phyloP scores from a whole-genome alignment of 1,284 basidiomycete genomes.

The Mrakiaceae sp. region DNA sequence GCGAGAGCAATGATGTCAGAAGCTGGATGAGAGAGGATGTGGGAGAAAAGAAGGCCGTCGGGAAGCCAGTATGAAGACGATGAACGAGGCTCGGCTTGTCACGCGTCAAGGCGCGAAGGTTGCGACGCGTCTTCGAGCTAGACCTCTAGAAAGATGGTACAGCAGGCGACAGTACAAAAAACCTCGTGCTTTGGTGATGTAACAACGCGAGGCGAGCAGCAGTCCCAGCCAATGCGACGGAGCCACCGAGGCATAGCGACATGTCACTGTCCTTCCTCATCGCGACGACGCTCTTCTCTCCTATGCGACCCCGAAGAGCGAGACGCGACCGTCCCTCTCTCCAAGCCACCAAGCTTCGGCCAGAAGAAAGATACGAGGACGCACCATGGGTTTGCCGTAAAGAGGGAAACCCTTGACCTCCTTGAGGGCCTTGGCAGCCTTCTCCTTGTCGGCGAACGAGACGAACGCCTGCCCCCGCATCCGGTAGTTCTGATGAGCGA shows the following conservation, averaged over 20 bases:
- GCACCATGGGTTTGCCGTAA: slow-evolving; percentile 91
- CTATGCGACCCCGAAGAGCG: not conserved
- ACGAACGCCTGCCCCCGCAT: slow-evolving; percentile 99
- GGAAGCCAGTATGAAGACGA: too few relatives aligned
- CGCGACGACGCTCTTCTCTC: not conserved
- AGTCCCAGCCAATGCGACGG: not conserved
- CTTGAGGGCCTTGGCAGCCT: slow-evolving; percentile 74
- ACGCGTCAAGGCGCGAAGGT: too few relatives aligned
- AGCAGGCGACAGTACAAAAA: too few relatives aligned
- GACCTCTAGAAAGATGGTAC: too few relatives aligned
- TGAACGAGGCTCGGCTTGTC: too few relatives aligned
- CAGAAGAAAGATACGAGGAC: slow-evolving; percentile 21
- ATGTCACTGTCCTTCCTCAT: too few relatives aligned
- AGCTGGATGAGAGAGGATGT: not conserved
- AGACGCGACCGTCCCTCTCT: not conserved
- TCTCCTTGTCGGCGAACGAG: slow-evolving; percentile 68
- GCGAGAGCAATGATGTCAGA: not conserved
- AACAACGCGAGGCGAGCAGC: not conserved
- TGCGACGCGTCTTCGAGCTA: too few relatives aligned
- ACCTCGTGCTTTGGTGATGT: too few relatives aligned
- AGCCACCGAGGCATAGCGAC: not conserved
- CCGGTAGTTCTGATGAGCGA: slow-evolving; percentile 81
- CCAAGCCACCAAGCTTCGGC: not conserved
- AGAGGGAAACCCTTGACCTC: slow-evolving; percentile 90
- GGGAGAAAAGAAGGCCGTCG: too few relatives aligned